Conservation (phyloP, 202 grass and related monocot species). For the Brachypodium distachyon region DNA sequence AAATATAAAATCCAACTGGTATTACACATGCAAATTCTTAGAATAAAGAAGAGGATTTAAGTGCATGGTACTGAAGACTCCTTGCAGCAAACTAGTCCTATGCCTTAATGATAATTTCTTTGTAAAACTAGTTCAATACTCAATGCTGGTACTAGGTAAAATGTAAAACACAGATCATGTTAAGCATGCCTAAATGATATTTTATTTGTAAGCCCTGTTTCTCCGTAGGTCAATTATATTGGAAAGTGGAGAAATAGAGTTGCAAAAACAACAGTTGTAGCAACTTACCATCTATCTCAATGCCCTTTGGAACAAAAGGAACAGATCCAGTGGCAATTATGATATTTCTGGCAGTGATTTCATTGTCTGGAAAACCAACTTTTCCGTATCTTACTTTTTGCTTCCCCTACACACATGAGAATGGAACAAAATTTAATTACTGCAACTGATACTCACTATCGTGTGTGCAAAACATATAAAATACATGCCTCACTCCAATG, state of each 20-base stretch:
- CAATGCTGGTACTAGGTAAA: neutral
- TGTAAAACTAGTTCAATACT: neutral
- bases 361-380: constrained; percentile 66
- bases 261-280: constrained; percentile 19
- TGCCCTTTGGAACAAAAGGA: constrained; percentile 94
- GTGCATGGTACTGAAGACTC: neutral
- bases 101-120: too few species aligned
- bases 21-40: neutral
- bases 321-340: constrained; percentile 92
- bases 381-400: constrained; percentile 88
- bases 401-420: constrained; percentile 44
- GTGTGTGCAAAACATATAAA: neutral
- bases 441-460: too few species aligned
- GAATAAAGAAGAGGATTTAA: neutral
- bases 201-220: neutral
- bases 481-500: neutral
- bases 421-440: too few species aligned
- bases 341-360: constrained; percentile 77
- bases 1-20: neutral
- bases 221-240: neutral
- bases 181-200: neutral
- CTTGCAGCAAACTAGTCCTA: neutral
- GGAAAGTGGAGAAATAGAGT: neutral
- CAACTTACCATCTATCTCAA: constrained; percentile 90
- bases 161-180: neutral